Base-by-base conservation (phyloP, 1,139 yeast genomes). In the Taiozyma sp. region DNA sequence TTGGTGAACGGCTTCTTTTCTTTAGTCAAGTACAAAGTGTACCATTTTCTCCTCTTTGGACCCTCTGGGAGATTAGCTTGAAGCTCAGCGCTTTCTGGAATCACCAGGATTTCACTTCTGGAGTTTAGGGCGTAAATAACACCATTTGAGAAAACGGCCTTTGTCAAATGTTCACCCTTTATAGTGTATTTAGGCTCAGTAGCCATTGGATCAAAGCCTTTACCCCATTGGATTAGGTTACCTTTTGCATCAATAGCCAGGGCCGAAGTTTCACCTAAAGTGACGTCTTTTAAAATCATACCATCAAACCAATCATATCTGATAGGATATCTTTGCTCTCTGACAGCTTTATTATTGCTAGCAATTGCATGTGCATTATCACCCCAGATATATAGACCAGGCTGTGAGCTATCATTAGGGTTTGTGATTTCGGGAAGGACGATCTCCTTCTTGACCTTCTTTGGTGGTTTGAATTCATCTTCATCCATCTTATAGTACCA, bases 191-290 rank as follows among this genome's bases (percentile, higher is more conserved):
- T 48, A 16, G 69, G 68, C 3, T 40, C 49, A 16, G 28, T 13
- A 16, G 56, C 49, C 19, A 45, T 48, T 21, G 54, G 46, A 44
- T 60, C 53, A 49, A 59, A 70, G 2, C 75, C 77, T 32, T 68
- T 60, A 42, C 80, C 79, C 85, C 90, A 87, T 62, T 85, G 88
- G 52, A 80, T 83, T 24, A 88, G 75, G 60, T 84, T 79, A n/a
- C 98, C 98, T 28, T 77, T 76, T 1, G 76, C 77, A 53, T 84
- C 78, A 24, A 83, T 77, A 1, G 95, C 83, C 1, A 82, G 83
- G 4, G 81, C 86, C 28, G 83, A 73, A 9, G 66, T 68, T 26
- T 76, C 80, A 24, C 73, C 69, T 1, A 88, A 61, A 39, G 73
- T 71, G n/a, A 89, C 79, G 61, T 83, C 86, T 45, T 77, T 73